A percentile compares a stretch with the other conserved stretches of the same genome.
These are phyloP conservation scores for Paraphaeosphaeria sporulosa DNA, from an alignment of 2,329 filamentous ascomycete species.

Conservation along the genomic window DNA sequence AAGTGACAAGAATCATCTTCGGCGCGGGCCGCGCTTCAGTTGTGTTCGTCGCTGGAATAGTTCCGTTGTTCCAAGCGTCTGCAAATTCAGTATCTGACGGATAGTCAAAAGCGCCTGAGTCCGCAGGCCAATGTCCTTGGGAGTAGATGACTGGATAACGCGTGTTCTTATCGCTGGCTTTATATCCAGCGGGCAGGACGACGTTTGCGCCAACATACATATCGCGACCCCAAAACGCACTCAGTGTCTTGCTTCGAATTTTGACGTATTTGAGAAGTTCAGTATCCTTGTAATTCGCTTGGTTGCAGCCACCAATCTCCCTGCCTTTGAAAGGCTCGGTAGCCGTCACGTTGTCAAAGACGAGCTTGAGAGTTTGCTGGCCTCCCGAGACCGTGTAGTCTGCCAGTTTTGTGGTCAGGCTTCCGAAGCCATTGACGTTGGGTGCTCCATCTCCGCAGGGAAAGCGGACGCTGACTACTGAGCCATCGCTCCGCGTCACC, in stretches of 20 bases:
- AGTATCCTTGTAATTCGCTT: conserved; percentile 50
- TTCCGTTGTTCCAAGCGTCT: conserved; percentile 41
- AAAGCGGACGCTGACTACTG: conserved; percentile 44
- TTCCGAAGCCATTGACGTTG: conserved; percentile 42
- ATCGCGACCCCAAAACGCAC: conserved; percentile 47
- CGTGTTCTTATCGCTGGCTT: conserved; percentile 35
- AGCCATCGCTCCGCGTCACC: conserved; percentile 47
- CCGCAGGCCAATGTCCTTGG: conserved; percentile 45
- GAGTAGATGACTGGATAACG: conserved; percentile 48
- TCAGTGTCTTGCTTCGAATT: conserved; percentile 48
- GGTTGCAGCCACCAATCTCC: conserved; percentile 49
- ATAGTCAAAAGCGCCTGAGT: conserved; percentile 33
- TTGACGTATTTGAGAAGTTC: conserved; percentile 46
- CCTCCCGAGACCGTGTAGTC: conserved; percentile 38
- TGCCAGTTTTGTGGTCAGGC: conserved; percentile 32
- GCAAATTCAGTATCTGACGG: conserved; percentile 25
- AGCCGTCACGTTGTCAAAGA: conserved; percentile 39
- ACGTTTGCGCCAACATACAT: conserved; percentile 50
- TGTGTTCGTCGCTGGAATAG: conserved; percentile 36
- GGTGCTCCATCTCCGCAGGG: conserved; percentile 48
- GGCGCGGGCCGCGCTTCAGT: conserved; percentile 37
- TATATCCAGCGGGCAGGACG: conserved; percentile 45
- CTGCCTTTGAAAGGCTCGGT: conserved; percentile 35
- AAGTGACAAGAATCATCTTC: conserved; percentile 47
- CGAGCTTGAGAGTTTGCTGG: conserved; percentile 39